phyloP scores from a whole-genome alignment of 2,329 filamentous ascomycete genomes.

The Apiospora marii region DNA sequence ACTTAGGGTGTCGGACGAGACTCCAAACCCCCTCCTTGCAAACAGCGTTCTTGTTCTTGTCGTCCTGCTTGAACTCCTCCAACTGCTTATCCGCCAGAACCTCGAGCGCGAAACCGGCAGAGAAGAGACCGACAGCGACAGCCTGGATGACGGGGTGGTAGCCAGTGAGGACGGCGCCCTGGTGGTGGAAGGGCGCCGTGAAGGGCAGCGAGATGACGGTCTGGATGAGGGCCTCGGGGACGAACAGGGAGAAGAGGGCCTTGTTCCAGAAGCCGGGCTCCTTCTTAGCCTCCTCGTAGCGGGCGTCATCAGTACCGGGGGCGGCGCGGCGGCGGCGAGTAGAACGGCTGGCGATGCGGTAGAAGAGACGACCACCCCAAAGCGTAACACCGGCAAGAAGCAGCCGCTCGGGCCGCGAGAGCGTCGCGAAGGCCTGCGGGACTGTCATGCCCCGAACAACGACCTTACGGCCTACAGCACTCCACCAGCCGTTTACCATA shows the following conservation, averaged over 20 bases:
- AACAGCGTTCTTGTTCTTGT: constrained; percentile 48
- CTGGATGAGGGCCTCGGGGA: constrained; percentile 65
- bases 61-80: constrained; percentile 53
- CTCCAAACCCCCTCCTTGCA: constrained; percentile 67
- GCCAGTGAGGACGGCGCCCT: constrained; percentile 41
- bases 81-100: constrained; percentile 64
- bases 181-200: constrained; percentile 59
- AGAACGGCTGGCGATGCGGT: constrained; percentile 58
- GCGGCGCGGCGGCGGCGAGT: constrained; percentile 44
- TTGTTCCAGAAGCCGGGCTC: constrained; percentile 65
- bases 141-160: constrained; percentile 47
- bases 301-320: constrained; percentile 58
- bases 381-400: constrained; percentile 63
- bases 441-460: constrained; percentile 54
- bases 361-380: constrained; percentile 65
- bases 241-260: constrained; percentile 60
- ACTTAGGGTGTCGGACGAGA: constrained; percentile 69
- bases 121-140: constrained; percentile 62
- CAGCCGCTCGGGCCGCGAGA: constrained; percentile 62
- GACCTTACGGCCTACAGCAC: constrained; percentile 60
- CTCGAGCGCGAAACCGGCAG: constrained; percentile 63
- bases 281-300: constrained; percentile 60
- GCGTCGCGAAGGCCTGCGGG: constrained; percentile 52
- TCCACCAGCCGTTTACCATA: constrained; percentile 68
- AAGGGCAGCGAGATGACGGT: constrained; percentile 65